Evolutionary conservation across 108 stramenopile species (phyloP), one percentile per base, ranked within the genome.

Genomic region (Epithemia pelagica): DNA sequence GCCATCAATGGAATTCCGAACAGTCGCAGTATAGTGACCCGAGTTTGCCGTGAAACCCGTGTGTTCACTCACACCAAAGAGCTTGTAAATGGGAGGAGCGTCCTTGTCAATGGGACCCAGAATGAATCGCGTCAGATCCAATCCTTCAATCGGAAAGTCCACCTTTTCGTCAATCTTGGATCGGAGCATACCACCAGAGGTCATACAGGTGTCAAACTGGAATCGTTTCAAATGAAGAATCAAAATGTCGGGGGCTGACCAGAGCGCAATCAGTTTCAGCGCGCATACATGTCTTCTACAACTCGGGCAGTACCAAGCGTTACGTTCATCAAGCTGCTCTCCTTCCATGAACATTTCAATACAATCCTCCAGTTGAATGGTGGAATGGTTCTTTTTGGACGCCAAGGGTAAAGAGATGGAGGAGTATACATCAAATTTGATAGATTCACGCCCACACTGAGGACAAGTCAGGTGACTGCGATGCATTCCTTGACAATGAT

Each of bases 371-470:
- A 92, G 74, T 32, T 65, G 64, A 19, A 88, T 80, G 0, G 66
- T 62, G 19, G 75, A 70, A 58, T 79, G 69, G 31, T 88, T 68
- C 67, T 82, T 82, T 37, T 70, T 52, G 22, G 61, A 73, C 0
- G 79, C 80, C 3, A 96, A 63, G 21, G 96, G 94, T 8, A 96
- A 66, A 15, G 85, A 87, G 52, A 95, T 82, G 20, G 87, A 78
- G 23, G 88, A 88, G 74, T 78, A 96, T 1, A 91, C 88, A 67
- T 96, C 96, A 77, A 95, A 96, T 54, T 91, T 96, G 65, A 94
- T 82, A 54, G 82, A 82, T 64, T 92, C 87, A 30, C 77, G 75
- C 28, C 87, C 84, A 73, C 96, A 96, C 18, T 55, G 73, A 24
- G 89, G 89, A 76, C 96, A 96, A 3, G 89, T 92, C 25, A 96